A percentile compares a stretch with the other conserved stretches of the same genome.
phyloP scores from a whole-genome alignment of 345 rosid species.

The Gossypium australe region DNA sequence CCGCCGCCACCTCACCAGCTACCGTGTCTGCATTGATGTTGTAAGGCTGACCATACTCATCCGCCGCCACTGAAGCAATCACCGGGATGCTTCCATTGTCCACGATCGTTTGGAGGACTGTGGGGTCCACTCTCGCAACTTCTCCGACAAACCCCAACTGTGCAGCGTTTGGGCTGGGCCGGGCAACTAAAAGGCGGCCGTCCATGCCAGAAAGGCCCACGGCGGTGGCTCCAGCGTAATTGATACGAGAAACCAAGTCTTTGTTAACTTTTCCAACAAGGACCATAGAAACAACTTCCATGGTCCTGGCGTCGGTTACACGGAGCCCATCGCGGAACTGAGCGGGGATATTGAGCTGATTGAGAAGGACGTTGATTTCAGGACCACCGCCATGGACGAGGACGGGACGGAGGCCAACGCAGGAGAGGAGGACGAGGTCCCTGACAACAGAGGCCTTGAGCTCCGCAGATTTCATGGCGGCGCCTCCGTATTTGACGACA shows the following conservation, averaged over 20 bases:
- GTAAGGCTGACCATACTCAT: slow-evolving; percentile 64
- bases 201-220: slow-evolving; percentile 86
- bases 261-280: slow-evolving; percentile 84
- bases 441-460: slow-evolving; percentile 66
- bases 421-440: slow-evolving; percentile 78
- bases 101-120: slow-evolving; percentile 49
- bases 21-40: slow-evolving; percentile 94
- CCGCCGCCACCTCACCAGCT: slow-evolving; percentile 92
- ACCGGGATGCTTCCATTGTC: slow-evolving; percentile 72
- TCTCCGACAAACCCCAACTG: slow-evolving; percentile 84
- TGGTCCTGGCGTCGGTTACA: slow-evolving; percentile 77
- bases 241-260: slow-evolving; percentile 67
- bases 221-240: slow-evolving; percentile 81
- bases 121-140: slow-evolving; percentile 63
- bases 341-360: slow-evolving; percentile 58
- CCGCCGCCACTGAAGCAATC: slow-evolving; percentile 86
- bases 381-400: slow-evolving; percentile 96
- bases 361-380: slow-evolving; percentile 69
- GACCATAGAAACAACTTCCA: slow-evolving; percentile 98
- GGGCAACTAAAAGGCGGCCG: slow-evolving; percentile 74
- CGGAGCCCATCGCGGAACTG: slow-evolving; percentile 80
- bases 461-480: slow-evolving; percentile 79
- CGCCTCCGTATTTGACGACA: slow-evolving; percentile 93
- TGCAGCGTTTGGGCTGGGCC: slow-evolving; percentile 65
- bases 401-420: slow-evolving; percentile 85